Evolutionary conservation across 169 alveolate species (phyloP), one percentile per base, ranked within the genome.

Genomic region (Babesia ovata): DNA sequence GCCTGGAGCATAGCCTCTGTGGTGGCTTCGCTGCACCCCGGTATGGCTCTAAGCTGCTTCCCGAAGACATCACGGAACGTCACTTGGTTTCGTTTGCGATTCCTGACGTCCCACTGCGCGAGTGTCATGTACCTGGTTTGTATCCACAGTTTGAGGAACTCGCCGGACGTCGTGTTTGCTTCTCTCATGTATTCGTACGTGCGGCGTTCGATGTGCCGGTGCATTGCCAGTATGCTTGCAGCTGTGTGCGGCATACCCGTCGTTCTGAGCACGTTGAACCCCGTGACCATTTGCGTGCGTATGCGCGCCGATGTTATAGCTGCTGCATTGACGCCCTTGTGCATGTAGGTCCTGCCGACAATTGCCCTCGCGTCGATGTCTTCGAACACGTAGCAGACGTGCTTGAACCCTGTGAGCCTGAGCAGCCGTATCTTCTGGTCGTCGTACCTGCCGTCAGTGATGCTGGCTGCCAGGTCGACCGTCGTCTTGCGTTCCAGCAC

Each of bases 391-490:
- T 88, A 92, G 48, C 91, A 84, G 13, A 92, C 90, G 70, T 85
- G 92, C 26, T 79, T 86, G 63, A 81, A 83, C 28, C 93, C 96
- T 24, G 59, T 63, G 39, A 91, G 76, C 44, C 92, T 84, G 87
- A 92, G 82, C 70, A 92, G 69, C 36, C 96, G 83, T 48, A 85
- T 63, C 77, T 91, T 91, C 65, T 92, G 96, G 50, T 92, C 96
- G 46, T 92, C 95, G 66, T 92, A 90, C 36, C 90, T 75, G 10
- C 96, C 96, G 69, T 92, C 96, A 12, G 78, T 63, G n/a, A 92
- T 87, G 62, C 95, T 91, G 14, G 95, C 86, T 62, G 88, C 82
- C 74, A 92, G 76, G 69, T 92, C 96, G 19, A 89, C 77, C 21
- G 92, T 74, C 10, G 96, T 91, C 52, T 92, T 92, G 24, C 96